Conservation (phyloP, 805 yeast species). For the Blastobotrys americana region DNA sequence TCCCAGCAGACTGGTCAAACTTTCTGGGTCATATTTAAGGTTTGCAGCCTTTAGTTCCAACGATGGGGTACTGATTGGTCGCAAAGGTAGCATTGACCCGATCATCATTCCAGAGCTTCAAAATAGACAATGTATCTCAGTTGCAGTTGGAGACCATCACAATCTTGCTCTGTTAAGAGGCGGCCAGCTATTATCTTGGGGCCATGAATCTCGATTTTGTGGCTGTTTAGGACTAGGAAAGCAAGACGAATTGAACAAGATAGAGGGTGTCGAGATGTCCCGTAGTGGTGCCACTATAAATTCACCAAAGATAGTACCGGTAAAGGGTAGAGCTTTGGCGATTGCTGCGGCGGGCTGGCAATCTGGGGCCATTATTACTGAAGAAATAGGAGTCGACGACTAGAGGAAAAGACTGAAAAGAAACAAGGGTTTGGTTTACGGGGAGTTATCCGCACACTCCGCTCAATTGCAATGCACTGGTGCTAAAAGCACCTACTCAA, state of each 20-base stretch:
- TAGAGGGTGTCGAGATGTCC: slow-evolving; percentile 11
- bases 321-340: slow-evolving; percentile 40
- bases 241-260: slow-evolving; percentile 8
- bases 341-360: slow-evolving; percentile 80
- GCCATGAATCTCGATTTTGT: slow-evolving; percentile 50
- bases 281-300: slow-evolving; percentile 29
- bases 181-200: slow-evolving; percentile 62
- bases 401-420: too few relatives aligned
- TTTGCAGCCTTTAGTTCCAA: slow-evolving; percentile 51
- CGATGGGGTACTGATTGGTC: slow-evolving; percentile 21
- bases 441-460: too few relatives aligned
- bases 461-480: too few relatives aligned
- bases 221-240: slow-evolving; percentile 68
- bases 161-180: slow-evolving; percentile 49
- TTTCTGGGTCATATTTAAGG: slow-evolving; percentile 48
- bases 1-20: slow-evolving; percentile 38
- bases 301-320: slow-evolving; percentile 38
- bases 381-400: slow-evolving; percentile 1
- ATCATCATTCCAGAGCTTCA: slow-evolving; percentile 38
- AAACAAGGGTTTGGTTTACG: too few relatives aligned
- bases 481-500: too few relatives aligned
- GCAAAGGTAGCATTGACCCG: slow-evolving; percentile 27
- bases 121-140: slow-evolving; percentile 35
- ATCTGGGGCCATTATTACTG: slow-evolving; percentile 51
- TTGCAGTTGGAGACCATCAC: slow-evolving; percentile 70